These are phyloP conservation scores for Talaromyces albobiverticillius DNA, from an alignment of 2,329 filamentous ascomycete species.

Conservation along the genomic window DNA sequence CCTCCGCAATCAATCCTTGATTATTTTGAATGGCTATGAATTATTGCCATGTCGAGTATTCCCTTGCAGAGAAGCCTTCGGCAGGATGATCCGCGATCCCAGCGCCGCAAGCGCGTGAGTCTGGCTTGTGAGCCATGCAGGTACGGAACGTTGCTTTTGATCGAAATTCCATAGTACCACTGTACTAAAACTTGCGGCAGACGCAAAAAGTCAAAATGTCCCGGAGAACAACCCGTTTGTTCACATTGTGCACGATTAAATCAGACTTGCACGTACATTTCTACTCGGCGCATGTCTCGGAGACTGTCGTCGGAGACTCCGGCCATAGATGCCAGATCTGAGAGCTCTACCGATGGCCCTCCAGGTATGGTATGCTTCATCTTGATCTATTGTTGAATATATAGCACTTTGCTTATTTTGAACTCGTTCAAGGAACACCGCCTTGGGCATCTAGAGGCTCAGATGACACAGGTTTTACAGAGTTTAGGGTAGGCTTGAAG, in stretches of 20 bases:
- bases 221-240: slow-evolving; percentile 50
- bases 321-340: slow-evolving; percentile 11
- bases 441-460: slow-evolving; percentile 31
- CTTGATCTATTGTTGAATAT: neutral
- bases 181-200: too few relatives aligned
- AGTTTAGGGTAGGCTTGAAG: slow-evolving; percentile 36
- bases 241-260: slow-evolving; percentile 50
- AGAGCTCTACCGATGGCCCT: slow-evolving; percentile 8
- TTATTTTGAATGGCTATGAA: neutral
- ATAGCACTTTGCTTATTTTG: neutral
- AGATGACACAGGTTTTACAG: slow-evolving; percentile 34
- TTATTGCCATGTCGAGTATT: neutral
- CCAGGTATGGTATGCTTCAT: neutral
- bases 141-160: too few relatives aligned
- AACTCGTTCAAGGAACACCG: slow-evolving; percentile 26
- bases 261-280: slow-evolving; percentile 46
- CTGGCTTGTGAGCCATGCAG: slow-evolving; percentile 45
- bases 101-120: slow-evolving; percentile 34
- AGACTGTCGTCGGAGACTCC: slow-evolving; percentile 7
- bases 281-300: slow-evolving; percentile 16
- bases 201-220: slow-evolving; percentile 52
- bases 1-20: neutral
- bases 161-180: too few relatives aligned
- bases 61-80: neutral
- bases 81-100: slow-evolving; percentile 2